Conservation (phyloP, 805 yeast species). For the Saturnispora silvae region DNA sequence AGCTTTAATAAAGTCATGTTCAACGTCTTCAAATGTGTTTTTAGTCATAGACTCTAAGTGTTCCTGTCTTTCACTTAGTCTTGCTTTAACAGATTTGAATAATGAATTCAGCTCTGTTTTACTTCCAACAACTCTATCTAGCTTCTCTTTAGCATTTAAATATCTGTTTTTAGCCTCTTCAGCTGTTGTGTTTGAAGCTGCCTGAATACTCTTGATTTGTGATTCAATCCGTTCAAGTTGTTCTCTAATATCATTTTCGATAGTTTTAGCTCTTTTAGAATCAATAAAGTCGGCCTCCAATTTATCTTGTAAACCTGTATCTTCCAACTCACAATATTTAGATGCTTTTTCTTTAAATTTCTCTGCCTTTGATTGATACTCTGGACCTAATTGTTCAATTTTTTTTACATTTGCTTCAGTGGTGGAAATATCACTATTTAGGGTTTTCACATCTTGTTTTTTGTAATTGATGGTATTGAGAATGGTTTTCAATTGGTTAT, state of each 20-base stretch:
- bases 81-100: conserved; percentile 22
- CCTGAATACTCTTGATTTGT: conserved; percentile 43
- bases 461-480: conserved; percentile 2
- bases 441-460: conserved; percentile 12
- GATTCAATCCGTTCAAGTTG: conserved; percentile 38
- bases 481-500: conserved; percentile 7
- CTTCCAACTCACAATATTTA: conserved; percentile 37
- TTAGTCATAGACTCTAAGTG: conserved; percentile 32
- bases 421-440: conserved; percentile 1
- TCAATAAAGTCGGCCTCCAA: conserved; percentile 26
- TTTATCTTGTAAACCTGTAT: conserved; percentile 32
- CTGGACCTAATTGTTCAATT: conserved; percentile 1
- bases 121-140: conserved; percentile 32
- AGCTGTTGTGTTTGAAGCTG: conserved; percentile 41
- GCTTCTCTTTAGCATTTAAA: conserved; percentile 32
- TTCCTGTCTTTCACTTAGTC: conserved; percentile 34
- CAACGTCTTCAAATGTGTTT: conserved; percentile 37
- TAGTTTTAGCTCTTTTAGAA: neutral
- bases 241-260: conserved; percentile 28
- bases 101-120: conserved; percentile 26
- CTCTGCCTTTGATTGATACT: conserved; percentile 1
- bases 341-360: conserved; percentile 22
- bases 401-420: conserved; percentile 7
- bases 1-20: conserved; percentile 47
- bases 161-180: conserved; percentile 44